A percentile compares a stretch with the other conserved stretches of the same genome.
phyloP scores from a whole-genome alignment of 2,329 filamentous ascomycete species.

The Tympanopsis confertula region DNA sequence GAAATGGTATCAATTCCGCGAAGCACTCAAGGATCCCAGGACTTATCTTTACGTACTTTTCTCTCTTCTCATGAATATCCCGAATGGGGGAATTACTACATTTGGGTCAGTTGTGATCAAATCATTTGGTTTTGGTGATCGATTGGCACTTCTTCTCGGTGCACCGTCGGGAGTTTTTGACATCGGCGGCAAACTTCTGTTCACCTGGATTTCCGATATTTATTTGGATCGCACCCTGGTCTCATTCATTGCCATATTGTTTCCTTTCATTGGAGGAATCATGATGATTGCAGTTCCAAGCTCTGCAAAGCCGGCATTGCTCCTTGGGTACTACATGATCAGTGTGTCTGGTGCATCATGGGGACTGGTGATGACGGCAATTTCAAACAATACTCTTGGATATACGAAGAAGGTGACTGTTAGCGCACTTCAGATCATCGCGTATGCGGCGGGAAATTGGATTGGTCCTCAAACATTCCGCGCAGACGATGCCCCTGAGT shows the following conservation, averaged over 20 bases:
- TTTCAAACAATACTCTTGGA: conserved; percentile 20
- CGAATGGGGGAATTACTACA: conserved; percentile 21
- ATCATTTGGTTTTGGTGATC: conserved; percentile 19
- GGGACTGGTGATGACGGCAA: conserved; percentile 22
- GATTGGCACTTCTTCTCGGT: conserved; percentile 20
- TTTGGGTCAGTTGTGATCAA: conserved; percentile 23
- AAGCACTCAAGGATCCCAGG: conserved; percentile 19
- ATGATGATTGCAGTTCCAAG: conserved; percentile 26
- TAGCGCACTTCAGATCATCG: conserved; percentile 18
- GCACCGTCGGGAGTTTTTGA: conserved; percentile 23
- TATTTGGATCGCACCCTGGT: conserved; percentile 18
- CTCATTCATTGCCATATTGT: conserved; percentile 20
- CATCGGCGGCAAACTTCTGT: conserved; percentile 19
- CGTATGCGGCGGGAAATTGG: conserved; percentile 26
- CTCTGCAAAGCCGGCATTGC: conserved; percentile 18
- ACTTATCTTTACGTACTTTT: conserved; percentile 22
- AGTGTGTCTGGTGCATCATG: conserved; percentile 23
- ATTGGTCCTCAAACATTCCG: conserved; percentile 28
- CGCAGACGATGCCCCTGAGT: conserved; percentile 15
- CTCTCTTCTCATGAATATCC: conserved; percentile 22
- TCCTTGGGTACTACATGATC: conserved; percentile 23
- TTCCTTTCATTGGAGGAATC: conserved; percentile 20
- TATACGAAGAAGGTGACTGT: conserved; percentile 23
- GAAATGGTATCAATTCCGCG: conserved; percentile 19
- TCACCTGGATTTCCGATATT: conserved; percentile 22